These are phyloP conservation scores for Salisapilia sapeloensis DNA, from an alignment of 352 stramenopile species.

Conservation along the genomic window DNA sequence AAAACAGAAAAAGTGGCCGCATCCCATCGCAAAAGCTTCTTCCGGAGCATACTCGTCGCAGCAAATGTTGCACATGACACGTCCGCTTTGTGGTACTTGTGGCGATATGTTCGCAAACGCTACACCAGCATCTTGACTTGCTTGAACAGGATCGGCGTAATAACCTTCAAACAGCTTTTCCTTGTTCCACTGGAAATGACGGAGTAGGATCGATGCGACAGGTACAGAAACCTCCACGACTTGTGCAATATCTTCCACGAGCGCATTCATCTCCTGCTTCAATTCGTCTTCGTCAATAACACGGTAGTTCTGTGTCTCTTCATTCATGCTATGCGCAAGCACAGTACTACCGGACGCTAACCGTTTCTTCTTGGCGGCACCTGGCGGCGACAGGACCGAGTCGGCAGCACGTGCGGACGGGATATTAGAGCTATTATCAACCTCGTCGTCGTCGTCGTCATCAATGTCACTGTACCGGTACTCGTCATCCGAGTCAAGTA, in stretches of 20 bases:
- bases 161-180: slow-evolving; percentile 82
- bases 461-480: slow-evolving; percentile 76
- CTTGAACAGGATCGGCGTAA: slow-evolving; percentile 47
- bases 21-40: slow-evolving; percentile 88
- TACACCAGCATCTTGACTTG: slow-evolving; percentile 31
- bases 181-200: slow-evolving; percentile 81
- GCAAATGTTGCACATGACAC: slow-evolving; percentile 88
- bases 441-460: slow-evolving; percentile 21
- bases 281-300: slow-evolving; percentile 75
- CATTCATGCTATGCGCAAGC: slow-evolving; percentile 6
- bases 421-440: slow-evolving; percentile 5
- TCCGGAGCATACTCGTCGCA: slow-evolving; percentile 75
- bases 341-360: slow-evolving; percentile 12
- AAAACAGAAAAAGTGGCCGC: slow-evolving; percentile 93
- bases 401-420: slow-evolving; percentile 6
- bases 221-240: slow-evolving; percentile 52
- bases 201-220: slow-evolving; percentile 56
- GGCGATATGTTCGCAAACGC: slow-evolving; percentile 25
- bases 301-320: slow-evolving; percentile 69
- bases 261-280: slow-evolving; percentile 33
- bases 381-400: slow-evolving; percentile 15
- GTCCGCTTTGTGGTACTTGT: slow-evolving; percentile 13
- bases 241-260: slow-evolving; percentile 57
- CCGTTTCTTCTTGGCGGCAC: slow-evolving; percentile 54
- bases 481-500: slow-evolving; percentile 48